Evolutionary conservation across 495 filamentous ascomycete species (phyloP), one percentile per base, ranked within the genome.

Genomic region (Aspergillus carlsbadensis): DNA sequence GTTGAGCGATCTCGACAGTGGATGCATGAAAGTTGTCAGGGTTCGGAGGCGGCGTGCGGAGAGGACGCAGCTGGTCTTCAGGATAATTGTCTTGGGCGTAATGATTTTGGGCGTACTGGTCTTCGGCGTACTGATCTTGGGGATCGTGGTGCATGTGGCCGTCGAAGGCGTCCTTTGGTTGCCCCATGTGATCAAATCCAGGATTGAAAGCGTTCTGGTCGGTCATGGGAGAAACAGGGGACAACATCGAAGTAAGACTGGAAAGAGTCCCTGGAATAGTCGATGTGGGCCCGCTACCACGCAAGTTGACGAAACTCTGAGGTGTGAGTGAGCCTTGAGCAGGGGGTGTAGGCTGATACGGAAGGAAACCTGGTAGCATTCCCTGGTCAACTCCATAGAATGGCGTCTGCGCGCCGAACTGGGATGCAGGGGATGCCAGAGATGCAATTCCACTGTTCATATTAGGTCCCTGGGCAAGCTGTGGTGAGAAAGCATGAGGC

Each of bases 381-480:
- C 71, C 70, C 24, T 73, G 71, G 17, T 78, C 74, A 15, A 74
- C 68, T 13, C 69, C 73, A 63, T 76, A 63, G 22, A 71, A 78
- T 13, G 76, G 74, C 39, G 73, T 69, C 36, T 77, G 74, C 10
- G 70, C 63, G 48, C 73, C 65, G 49, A 76, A 76, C 42, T 76
- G 77, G 0, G 76, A 78, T 43, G 73, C 72, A 29, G 86, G 85
- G 15, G 84, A 84, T 4, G 80, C 79, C 33, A 86, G 71, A 10
- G 85, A 87, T 2, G 73, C 79, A 15, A 86, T 74, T 20, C 73
- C 81, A 53, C 82, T 82, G 60, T 80, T 86, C 47, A 81, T 75
- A n/a, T 78, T 75, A 13, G 78, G 73, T 8, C 84, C 81, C 45
- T 79, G 75, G 11, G 75, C 75, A 33, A 78, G 71, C 44, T 72